These are phyloP conservation scores for Pleurotus salmoneostramineus DNA, from an alignment of 768 basidiomycete genomes.

Conservation along the genomic window DNA sequence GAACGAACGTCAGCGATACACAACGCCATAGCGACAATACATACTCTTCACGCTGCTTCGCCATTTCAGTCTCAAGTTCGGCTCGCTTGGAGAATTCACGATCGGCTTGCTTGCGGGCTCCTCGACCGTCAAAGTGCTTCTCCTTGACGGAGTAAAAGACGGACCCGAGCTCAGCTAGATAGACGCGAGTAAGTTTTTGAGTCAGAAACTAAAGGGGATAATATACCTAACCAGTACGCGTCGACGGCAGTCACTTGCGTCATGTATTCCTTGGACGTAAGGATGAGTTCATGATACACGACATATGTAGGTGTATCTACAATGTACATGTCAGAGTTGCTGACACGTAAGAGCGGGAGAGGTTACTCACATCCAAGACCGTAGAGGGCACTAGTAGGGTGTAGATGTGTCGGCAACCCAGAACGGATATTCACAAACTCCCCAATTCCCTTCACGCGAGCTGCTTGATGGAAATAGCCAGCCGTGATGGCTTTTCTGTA, in stretches of 20 bases:
- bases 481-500: slow-evolving; percentile 92
- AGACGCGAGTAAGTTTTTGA: slow-evolving; percentile 7
- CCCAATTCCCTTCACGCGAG: slow-evolving; percentile 96
- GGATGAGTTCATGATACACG: slow-evolving; percentile 93
- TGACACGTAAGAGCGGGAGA: neutral
- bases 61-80: slow-evolving; percentile 91
- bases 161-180: slow-evolving; percentile 83
- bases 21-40: slow-evolving; percentile 14
- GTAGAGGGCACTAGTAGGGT: slow-evolving; percentile 95
- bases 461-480: slow-evolving; percentile 99
- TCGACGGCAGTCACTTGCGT: slow-evolving; percentile 98
- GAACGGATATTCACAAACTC: slow-evolving; percentile 98
- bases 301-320: slow-evolving; percentile 94
- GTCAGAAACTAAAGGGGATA: neutral
- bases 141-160: slow-evolving; percentile 98
- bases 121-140: slow-evolving; percentile 93
- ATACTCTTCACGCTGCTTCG: slow-evolving; percentile 75
- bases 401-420: slow-evolving; percentile 90
- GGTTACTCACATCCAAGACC: slow-evolving; percentile 82
- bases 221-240: slow-evolving; percentile 92
- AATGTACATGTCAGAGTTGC: neutral
- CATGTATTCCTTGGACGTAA: slow-evolving; percentile 98
- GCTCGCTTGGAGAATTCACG: slow-evolving; percentile 90
- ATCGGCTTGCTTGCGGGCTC: slow-evolving; percentile 72
- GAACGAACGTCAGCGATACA: slow-evolving; percentile 1